Percentiles rank a stretch among this genome's conserved stretches.
These are phyloP conservation scores for Corymbia maculata DNA, from an alignment of 345 rosid genomes.

Conservation along the genomic window DNA sequence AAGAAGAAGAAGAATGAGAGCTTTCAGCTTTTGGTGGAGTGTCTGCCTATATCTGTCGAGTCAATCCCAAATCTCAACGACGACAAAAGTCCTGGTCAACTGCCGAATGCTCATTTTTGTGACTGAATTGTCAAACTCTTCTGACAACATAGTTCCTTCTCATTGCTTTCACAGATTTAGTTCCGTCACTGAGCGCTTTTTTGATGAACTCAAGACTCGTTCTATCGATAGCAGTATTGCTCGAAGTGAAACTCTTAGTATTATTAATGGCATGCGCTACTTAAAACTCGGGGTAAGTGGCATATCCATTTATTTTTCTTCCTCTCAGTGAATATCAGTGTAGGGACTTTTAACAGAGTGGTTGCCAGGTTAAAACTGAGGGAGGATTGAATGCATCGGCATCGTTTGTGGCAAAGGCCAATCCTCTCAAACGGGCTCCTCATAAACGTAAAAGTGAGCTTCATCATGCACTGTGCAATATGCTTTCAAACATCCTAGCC, in stretches of 20 bases:
- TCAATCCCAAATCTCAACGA: not conserved
- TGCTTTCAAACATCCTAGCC: constrained; percentile 93
- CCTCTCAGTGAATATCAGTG: not conserved
- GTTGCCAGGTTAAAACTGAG: constrained; percentile 78
- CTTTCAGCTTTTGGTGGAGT: not conserved
- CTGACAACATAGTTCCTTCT: constrained; percentile 2
- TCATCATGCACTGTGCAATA: constrained; percentile 90
- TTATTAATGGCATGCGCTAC: constrained; percentile 98
- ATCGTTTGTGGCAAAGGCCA: constrained; percentile 96
- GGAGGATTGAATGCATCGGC: constrained; percentile 99
- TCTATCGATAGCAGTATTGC: constrained; percentile 74
- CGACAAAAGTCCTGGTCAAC: not conserved
- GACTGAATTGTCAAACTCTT: not conserved
- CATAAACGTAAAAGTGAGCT: constrained; percentile 95
- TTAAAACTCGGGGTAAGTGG: constrained; percentile 87
- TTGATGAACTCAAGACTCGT: constrained; percentile 89
- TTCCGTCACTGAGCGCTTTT: constrained; percentile 93
- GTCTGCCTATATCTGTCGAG: not conserved
- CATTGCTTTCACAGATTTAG: constrained; percentile 57
- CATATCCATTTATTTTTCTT: constrained; percentile 2
- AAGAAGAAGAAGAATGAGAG: not conserved
- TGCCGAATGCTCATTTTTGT: not conserved
- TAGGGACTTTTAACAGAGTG: constrained; percentile 13
- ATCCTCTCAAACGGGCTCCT: constrained; percentile 87
- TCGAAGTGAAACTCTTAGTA: constrained; percentile 88